These are phyloP conservation scores for Tricholoma sp. DNA, from an alignment of 768 basidiomycete species.

Conservation along the genomic window DNA sequence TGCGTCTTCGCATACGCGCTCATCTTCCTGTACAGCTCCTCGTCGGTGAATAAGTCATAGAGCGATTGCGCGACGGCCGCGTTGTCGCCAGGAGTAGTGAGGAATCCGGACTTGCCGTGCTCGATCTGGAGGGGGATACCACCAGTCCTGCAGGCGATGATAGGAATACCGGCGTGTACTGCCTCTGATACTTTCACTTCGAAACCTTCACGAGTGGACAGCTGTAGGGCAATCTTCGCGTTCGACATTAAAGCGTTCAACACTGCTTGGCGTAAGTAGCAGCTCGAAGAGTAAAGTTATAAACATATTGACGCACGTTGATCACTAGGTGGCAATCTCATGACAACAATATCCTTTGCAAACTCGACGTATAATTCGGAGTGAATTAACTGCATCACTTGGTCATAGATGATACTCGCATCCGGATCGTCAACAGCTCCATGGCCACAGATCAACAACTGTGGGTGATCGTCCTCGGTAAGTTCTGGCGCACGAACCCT, in stretches of 20 bases:
- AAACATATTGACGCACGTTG: slow-evolving; percentile 48
- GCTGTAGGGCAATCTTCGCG: slow-evolving; percentile 83
- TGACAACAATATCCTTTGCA: slow-evolving; percentile 65
- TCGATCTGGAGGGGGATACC: slow-evolving; percentile 92
- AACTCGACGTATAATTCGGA: slow-evolving; percentile 48
- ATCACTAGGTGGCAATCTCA: slow-evolving; percentile 79
- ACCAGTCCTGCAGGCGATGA: slow-evolving; percentile 81
- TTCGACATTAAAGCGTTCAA: slow-evolving; percentile 88
- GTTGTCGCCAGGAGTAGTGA: slow-evolving; percentile 76
- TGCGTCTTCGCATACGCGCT: slow-evolving; percentile 67
- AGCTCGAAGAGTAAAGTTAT: neutral
- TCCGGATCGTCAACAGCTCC: slow-evolving; percentile 95
- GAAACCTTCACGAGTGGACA: slow-evolving; percentile 93
- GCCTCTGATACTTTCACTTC: slow-evolving; percentile 97
- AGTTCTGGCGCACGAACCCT: slow-evolving; percentile 36
- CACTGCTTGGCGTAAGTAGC: slow-evolving; percentile 35
- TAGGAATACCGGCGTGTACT: slow-evolving; percentile 84
- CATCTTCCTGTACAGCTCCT: slow-evolving; percentile 57
- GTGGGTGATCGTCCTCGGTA: slow-evolving; percentile 53
- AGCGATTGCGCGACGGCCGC: slow-evolving; percentile 70
- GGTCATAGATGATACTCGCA: slow-evolving; percentile 87
- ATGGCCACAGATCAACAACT: slow-evolving; percentile 82
- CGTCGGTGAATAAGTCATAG: slow-evolving; percentile 73
- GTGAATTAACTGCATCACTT: slow-evolving; percentile 58
- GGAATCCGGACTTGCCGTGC: slow-evolving; percentile 83